A percentile compares a stretch with the other conserved stretches of the same genome.
Conservation (phyloP, 1,139 yeast species). For the Meyerozyma athensensis region DNA sequence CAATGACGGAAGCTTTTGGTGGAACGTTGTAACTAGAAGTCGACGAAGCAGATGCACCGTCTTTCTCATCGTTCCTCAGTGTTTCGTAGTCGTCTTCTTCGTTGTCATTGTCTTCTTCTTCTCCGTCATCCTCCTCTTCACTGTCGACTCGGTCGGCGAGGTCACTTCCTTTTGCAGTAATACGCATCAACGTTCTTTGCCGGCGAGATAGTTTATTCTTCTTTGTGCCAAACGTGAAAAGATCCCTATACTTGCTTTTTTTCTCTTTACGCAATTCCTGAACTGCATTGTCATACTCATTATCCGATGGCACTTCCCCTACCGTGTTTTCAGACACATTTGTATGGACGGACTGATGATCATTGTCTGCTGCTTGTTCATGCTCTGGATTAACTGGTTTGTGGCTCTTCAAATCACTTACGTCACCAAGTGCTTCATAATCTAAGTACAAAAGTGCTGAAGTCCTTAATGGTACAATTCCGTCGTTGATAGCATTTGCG, state of each 20-base stretch:
- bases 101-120: not conserved
- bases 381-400: not conserved
- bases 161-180: conserved; percentile 2
- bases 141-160: not conserved
- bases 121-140: not conserved
- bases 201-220: not conserved
- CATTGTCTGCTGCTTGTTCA: not conserved
- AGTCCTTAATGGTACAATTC: conserved; percentile 24
- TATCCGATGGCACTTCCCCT: conserved; percentile 2
- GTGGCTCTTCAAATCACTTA: conserved; percentile 8
- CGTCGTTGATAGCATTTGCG: conserved; percentile 25
- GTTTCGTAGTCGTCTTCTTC: not conserved
- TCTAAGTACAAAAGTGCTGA: conserved; percentile 21
- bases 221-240: not conserved
- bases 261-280: not conserved
- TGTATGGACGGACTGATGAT: not conserved
- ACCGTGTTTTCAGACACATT: not conserved
- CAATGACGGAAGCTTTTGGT: conserved; percentile 43
- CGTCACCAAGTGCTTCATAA: conserved; percentile 20
- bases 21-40: conserved; percentile 25
- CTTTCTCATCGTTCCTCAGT: not conserved
- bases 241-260: not conserved
- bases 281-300: conserved; percentile 1
- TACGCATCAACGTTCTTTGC: not conserved
- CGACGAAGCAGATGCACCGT: not conserved